A percentile compares a stretch with the other conserved stretches of the same genome.
phyloP scores from a whole-genome alignment of 176 grass and related monocot species.

The Miscanthus lutarioriparius region DNA sequence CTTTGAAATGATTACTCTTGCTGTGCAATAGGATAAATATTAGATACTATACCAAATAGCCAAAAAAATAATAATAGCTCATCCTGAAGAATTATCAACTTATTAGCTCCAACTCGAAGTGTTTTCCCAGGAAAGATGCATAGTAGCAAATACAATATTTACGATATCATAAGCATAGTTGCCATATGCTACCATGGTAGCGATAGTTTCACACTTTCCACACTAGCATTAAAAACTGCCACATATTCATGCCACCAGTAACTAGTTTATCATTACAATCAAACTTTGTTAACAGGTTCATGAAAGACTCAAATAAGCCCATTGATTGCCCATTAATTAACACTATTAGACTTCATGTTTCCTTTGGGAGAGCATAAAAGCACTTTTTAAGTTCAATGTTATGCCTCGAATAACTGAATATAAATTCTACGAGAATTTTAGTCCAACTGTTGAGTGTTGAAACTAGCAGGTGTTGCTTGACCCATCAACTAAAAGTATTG shows the following conservation, averaged over 20 bases:
- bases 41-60: conserved; percentile 2
- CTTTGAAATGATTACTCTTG: conserved; percentile 85
- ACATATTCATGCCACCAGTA: background rate
- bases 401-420: background rate
- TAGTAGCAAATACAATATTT: background rate
- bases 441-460: background rate
- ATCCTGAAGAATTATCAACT: conserved; percentile 17
- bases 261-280: background rate
- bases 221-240: background rate
- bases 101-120: conserved; percentile 1
- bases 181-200: background rate
- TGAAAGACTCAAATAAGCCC: background rate
- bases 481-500: background rate
- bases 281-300: background rate
- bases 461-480: background rate
- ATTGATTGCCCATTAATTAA: conserved; percentile 8
- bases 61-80: background rate
- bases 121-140: conserved; percentile 14
- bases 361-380: background rate
- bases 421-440: conserved; percentile 13
- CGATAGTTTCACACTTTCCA: conserved; percentile 19
- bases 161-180: background rate
- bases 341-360: background rate
- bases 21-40: conserved; percentile 51
- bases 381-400: background rate